A percentile compares a stretch with the other conserved stretches of the same genome.
These are phyloP conservation scores for Sporormia fimetaria DNA, from an alignment of 495 filamentous ascomycete genomes.

Conservation along the genomic window DNA sequence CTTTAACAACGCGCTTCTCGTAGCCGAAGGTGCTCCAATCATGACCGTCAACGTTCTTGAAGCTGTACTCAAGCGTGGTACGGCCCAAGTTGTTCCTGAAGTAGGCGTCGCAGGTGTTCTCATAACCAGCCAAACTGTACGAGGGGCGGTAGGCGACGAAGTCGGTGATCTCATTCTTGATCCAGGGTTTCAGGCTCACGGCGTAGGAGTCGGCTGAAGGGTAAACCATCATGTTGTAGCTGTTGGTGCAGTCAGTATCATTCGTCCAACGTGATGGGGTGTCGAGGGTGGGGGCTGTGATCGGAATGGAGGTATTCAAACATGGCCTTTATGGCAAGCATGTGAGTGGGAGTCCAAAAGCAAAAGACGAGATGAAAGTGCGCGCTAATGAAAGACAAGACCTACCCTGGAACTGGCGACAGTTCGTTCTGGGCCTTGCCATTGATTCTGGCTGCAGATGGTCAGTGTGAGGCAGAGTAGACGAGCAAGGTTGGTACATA, in stretches of 20 bases:
- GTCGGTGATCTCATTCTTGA: constrained; percentile 13
- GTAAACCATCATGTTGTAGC: constrained; percentile 15
- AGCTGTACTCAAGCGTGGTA: constrained; percentile 2
- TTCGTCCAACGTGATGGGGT: too few species aligned
- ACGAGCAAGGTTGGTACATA: too few species aligned
- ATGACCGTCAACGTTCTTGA: constrained; percentile 7
- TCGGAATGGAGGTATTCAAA: background rate
- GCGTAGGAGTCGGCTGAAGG: constrained; percentile 1
- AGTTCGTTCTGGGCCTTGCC: constrained; percentile 11
- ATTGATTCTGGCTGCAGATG: constrained; percentile 7
- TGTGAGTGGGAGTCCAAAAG: background rate
- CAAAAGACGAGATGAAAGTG: background rate
- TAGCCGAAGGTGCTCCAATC: constrained; percentile 7
- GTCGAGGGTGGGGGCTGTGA: background rate
- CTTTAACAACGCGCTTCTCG: background rate
- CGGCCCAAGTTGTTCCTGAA: background rate
- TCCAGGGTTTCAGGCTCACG: constrained; percentile 2
- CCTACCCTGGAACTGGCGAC: constrained; percentile 3
- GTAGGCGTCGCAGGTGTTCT: constrained; percentile 7
- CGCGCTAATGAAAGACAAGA: background rate
- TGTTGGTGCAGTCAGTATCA: constrained; percentile 8
- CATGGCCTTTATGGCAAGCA: background rate
- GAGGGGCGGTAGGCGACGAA: constrained; percentile 6
- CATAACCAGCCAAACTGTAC: constrained; percentile 1
- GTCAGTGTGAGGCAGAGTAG: too few species aligned